Percentiles rank a stretch among this genome's conserved stretches.
These are phyloP conservation scores for Linnemannia exigua DNA, from an alignment of 192 early-diverging fungal species.

Conservation along the genomic window DNA sequence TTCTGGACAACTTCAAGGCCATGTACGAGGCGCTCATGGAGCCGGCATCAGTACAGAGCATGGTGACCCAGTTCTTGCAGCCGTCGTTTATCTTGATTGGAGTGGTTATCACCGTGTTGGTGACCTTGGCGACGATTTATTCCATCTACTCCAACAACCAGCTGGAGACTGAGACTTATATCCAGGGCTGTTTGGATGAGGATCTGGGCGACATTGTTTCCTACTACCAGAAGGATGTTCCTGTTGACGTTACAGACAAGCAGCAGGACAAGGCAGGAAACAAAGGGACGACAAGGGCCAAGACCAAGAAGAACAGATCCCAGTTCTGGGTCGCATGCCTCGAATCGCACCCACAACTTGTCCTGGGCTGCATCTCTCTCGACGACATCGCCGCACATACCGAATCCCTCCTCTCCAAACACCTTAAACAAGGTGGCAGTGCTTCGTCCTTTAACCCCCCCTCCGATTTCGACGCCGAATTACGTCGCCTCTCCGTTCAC, in stretches of 20 bases:
- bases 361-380: constrained; percentile 45
- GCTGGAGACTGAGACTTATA: background rate
- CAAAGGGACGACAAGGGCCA: background rate
- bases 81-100: constrained; percentile 25
- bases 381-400: constrained; percentile 25
- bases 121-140: constrained; percentile 3
- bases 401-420: constrained; percentile 17
- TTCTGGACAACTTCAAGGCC: background rate
- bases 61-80: constrained; percentile 24
- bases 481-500: constrained; percentile 39
- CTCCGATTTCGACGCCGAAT: constrained; percentile 10
- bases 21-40: constrained; percentile 1
- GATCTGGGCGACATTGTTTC: constrained; percentile 35
- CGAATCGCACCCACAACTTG: constrained; percentile 33
- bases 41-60: background rate
- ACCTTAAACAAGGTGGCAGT: background rate
- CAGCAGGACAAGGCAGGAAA: background rate
- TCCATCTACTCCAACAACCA: background rate
- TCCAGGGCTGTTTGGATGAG: constrained; percentile 16
- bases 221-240: constrained; percentile 30
- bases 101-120: constrained; percentile 1
- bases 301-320: constrained; percentile 14
- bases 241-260: background rate
- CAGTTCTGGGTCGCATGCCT: constrained; percentile 55
- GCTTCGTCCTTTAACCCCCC: constrained; percentile 12